Conservation (phyloP, 306 rosid species). For the Corylus americana region DNA sequence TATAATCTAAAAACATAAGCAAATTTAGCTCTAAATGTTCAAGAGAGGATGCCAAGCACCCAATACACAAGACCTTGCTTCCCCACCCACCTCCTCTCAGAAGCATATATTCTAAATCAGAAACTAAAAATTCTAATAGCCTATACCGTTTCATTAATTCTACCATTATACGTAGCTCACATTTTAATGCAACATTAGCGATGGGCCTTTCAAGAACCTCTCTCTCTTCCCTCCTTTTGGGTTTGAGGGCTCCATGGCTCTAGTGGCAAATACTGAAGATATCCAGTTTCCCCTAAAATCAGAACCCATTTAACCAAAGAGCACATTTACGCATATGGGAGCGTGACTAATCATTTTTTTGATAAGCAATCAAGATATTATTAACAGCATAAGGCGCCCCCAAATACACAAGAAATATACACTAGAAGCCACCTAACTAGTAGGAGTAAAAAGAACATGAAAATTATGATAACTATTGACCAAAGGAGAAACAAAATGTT, state of each 20-base stretch:
- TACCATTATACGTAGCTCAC: background rate
- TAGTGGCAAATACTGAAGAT: too few relatives aligned
- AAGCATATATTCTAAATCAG: background rate
- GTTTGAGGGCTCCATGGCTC: background rate
- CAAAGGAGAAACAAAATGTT: too few relatives aligned
- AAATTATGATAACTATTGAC: too few relatives aligned
- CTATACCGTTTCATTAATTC: background rate
- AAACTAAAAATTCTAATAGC: background rate
- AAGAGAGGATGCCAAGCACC: background rate
- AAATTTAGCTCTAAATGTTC: slow-evolving; percentile 1
- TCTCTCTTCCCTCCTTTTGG: background rate
- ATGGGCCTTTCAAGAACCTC: background rate
- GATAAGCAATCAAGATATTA: too few relatives aligned
- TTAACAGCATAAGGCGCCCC: too few relatives aligned
- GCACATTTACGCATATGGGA: background rate
- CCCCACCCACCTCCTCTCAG: background rate
- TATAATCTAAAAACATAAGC: background rate
- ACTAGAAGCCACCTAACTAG: too few relatives aligned
- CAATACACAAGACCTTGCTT: background rate
- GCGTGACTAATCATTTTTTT: background rate
- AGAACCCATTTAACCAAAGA: background rate
- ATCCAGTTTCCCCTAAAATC: background rate
- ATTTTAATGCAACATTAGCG: background rate
- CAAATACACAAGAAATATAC: too few relatives aligned
- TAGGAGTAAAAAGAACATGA: too few relatives aligned